Percentiles rank a stretch among this genome's conserved stretches.
phyloP scores from a whole-genome alignment of 2,329 filamentous ascomycete species.

The Arthrocladium fulminans region DNA sequence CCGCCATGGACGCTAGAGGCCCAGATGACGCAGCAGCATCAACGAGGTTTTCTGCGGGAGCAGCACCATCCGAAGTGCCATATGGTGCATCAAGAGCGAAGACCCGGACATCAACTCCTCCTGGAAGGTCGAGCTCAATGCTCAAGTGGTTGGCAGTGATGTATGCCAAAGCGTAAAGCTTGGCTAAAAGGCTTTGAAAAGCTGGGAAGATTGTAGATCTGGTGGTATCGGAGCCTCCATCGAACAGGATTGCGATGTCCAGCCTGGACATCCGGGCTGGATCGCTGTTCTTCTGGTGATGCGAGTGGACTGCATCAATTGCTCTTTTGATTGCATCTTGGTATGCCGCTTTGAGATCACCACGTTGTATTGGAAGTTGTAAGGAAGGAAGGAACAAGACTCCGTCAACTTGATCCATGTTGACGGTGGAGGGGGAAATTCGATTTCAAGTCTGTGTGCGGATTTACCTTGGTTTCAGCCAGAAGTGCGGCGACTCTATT shows the following conservation, averaged over 20 bases:
- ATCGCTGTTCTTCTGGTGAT: not conserved
- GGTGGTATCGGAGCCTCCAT: not conserved
- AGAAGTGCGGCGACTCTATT: too few species aligned
- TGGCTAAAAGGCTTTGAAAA: constrained; percentile 61
- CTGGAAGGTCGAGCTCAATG: constrained; percentile 56
- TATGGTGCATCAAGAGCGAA: constrained; percentile 48
- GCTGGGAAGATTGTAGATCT: constrained; percentile 15
- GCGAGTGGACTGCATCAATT: not conserved
- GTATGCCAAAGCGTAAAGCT: constrained; percentile 69
- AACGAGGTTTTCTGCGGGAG: not conserved
- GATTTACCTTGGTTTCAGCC: too few species aligned
- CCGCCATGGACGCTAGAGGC: not conserved
- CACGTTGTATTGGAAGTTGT: not conserved
- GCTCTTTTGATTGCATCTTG: not conserved
- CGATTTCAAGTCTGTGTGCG: too few species aligned
- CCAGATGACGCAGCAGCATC: not conserved
- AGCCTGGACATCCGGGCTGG: not conserved
- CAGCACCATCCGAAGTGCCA: not conserved
- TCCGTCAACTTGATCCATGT: not conserved
- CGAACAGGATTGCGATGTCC: constrained; percentile 5
- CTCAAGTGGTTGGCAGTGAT: constrained; percentile 57
- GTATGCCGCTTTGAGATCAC: not conserved
- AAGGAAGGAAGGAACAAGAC: constrained; percentile 1
- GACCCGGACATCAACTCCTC: constrained; percentile 67
- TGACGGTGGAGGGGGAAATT: too few species aligned